Evolutionary conservation across 2,329 filamentous ascomycete species (phyloP).

Genomic region (Ophiostoma pallidulum): DNA sequence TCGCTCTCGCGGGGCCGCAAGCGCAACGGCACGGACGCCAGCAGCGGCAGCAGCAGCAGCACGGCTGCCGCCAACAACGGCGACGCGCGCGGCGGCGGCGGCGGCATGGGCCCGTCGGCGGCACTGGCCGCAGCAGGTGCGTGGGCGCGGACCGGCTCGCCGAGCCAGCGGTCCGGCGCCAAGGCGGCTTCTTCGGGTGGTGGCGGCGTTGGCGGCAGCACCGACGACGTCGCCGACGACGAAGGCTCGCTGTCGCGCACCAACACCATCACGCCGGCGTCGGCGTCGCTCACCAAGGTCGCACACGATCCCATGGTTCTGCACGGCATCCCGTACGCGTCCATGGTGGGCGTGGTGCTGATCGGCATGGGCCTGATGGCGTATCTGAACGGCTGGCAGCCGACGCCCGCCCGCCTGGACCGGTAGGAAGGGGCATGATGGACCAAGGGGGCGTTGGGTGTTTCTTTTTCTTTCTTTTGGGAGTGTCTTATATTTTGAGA

Average conservation of each 20-base stretch:
- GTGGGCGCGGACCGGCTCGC: not conserved
- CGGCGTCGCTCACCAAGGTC: conserved; percentile 27
- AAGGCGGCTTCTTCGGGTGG: not conserved
- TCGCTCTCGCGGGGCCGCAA: not conserved
- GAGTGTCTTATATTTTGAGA: too few species aligned
- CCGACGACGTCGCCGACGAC: conserved; percentile 16
- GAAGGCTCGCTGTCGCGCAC: conserved; percentile 35
- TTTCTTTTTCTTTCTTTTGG: too few species aligned
- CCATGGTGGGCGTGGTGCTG: conserved; percentile 72
- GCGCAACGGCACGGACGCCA: too few species aligned
- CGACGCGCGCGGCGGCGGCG: not conserved
- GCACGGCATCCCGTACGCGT: conserved; percentile 63
- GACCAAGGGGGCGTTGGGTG: too few species aligned
- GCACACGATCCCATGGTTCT: conserved; percentile 37
- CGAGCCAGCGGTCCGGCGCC: not conserved
- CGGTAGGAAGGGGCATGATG: conserved; percentile 21
- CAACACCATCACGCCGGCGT: conserved; percentile 38
- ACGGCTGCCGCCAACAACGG: too few species aligned
- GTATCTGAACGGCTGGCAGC: conserved; percentile 75
- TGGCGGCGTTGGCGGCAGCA: conserved; percentile 21
- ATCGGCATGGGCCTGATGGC: conserved; percentile 79
- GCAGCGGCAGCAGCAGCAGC: too few species aligned
- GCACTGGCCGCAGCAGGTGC: not conserved
- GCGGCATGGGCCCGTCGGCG: not conserved
- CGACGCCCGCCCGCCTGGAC: conserved; percentile 28